These are phyloP conservation scores for Monocercomonoides exilis DNA, from an alignment of 78 protist genomes.

Conservation along the genomic window DNA sequence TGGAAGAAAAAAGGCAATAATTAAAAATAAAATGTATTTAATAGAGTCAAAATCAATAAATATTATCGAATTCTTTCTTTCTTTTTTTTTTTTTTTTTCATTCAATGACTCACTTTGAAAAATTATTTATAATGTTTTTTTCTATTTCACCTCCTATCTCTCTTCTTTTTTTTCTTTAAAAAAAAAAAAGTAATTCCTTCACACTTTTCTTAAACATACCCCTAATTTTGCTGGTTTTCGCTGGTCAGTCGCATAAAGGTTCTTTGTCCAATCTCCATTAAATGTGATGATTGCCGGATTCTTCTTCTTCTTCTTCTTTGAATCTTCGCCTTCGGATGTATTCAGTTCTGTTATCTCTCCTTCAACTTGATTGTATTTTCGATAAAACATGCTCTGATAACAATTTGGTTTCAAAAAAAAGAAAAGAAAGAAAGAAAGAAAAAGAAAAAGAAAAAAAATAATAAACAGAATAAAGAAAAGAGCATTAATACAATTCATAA, in stretches of 20 bases:
- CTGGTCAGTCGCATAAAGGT: not conserved
- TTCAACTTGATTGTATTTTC: not conserved
- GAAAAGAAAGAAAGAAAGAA: too few species aligned
- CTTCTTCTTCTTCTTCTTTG: not conserved
- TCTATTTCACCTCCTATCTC: too few species aligned
- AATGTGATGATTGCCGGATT: not conserved
- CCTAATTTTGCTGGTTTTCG: not conserved
- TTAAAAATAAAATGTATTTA: not conserved
- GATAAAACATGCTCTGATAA: not conserved
- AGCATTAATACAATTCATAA: too few species aligned
- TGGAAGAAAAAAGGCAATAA: not conserved
- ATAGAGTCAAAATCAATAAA: too few species aligned
- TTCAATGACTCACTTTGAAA: too few species aligned
- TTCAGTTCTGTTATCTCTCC: not conserved
- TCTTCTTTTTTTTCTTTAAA: not conserved
- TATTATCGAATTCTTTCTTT: too few species aligned
- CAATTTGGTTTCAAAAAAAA: too few species aligned
- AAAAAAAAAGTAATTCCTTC: not conserved
- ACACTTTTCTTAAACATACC: not conserved
- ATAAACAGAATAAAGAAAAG: too few species aligned
- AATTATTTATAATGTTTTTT: too few species aligned
- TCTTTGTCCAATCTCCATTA: not conserved
- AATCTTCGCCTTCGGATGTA: not conserved
- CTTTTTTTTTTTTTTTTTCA: too few species aligned
- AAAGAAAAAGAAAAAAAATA: too few species aligned